phyloP scores from a whole-genome alignment of 1,284 basidiomycete species.

The Singerocomus inundabilis region DNA sequence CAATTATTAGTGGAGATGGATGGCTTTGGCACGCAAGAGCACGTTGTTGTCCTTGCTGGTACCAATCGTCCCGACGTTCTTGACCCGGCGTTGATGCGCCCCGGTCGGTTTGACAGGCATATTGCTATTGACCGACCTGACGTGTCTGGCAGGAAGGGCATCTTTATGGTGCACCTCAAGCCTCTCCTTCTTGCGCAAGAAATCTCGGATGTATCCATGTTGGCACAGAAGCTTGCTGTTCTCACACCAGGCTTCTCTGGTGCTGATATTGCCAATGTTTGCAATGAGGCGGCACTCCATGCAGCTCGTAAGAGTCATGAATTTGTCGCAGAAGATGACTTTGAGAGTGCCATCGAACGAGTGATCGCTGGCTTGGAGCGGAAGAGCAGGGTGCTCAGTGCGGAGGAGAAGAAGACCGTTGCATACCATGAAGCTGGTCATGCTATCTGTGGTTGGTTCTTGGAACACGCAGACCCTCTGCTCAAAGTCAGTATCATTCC shows the following conservation, averaged over 20 bases:
- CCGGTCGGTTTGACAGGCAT: slow-evolving; percentile 96
- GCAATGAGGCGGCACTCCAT: slow-evolving; percentile 96
- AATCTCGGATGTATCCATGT: slow-evolving; percentile 56
- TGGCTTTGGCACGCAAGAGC: slow-evolving; percentile 94
- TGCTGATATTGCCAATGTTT: slow-evolving; percentile 98
- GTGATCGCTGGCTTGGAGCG: slow-evolving; percentile 97
- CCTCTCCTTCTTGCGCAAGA: slow-evolving; percentile 73
- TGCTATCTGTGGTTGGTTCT: slow-evolving; percentile 97
- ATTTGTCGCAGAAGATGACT: slow-evolving; percentile 81
- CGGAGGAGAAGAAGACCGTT: slow-evolving; percentile 98
- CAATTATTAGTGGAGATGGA: slow-evolving; percentile 99
- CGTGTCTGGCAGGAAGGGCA: slow-evolving; percentile 90
- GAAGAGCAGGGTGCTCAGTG: slow-evolving; percentile 90
- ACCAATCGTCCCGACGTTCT: slow-evolving; percentile 97
- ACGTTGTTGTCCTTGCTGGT: slow-evolving; percentile 95
- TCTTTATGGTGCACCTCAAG: slow-evolving; percentile 90
- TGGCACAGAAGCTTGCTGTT: slow-evolving; percentile 92
- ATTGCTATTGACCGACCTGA: slow-evolving; percentile 96
- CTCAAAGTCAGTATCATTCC: slow-evolving; percentile 99
- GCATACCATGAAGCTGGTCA: slow-evolving; percentile 99
- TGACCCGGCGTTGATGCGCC: slow-evolving; percentile 92
- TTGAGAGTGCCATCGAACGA: slow-evolving; percentile 96
- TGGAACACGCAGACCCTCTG: slow-evolving; percentile 95
- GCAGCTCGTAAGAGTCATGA: slow-evolving; percentile 87
- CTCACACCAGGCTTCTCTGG: slow-evolving; percentile 98